Evolutionary conservation across 2,329 filamentous ascomycete species (phyloP), one percentile per base, ranked within the genome.

Genomic region (Beauveria rudraprayagi): DNA sequence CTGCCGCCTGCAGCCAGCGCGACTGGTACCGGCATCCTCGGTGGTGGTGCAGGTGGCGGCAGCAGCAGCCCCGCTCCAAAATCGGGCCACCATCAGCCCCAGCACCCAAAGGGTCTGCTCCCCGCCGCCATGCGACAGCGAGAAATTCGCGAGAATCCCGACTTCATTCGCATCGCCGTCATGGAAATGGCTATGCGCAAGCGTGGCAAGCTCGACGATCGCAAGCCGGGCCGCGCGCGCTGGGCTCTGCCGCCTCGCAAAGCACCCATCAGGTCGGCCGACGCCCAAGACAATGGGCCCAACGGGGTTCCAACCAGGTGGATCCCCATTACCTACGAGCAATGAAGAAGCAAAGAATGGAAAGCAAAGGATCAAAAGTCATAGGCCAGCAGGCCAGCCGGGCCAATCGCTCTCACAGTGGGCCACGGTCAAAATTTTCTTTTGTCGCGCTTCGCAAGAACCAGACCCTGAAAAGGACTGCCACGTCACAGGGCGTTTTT

Each of bases 151-250:
- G 86, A 89, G 70, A 89, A 89, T 66, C 80, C 85, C 46, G 85
- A 89, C 67, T 89, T 89, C 68, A 88, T 89, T 68, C 82, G 86
- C 66, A 83, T 89, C 60, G 86, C 86, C 41, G 86, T 89, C 56
- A 84, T 89, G 80, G 86, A 89, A 69, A 88, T 89, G 82, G 82
- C 85, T 14, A 89, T 89, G 86, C 82, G 86, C 61, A 83, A 81
- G 67, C 77, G 77, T 48, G 86, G 86, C 66, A 89, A 89, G 71
- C 76, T 89, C 56, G 84, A 87, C 66, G 83, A 86, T 66, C 81
- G 84, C 65, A 81, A 81, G 60, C 84, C 85, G n/a, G 86, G 86
- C 30, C 80, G 85, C 54, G 86, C 86, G n/a, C 80, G 83, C 52
- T 87, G 85, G 80, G 81, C 85, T 8, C 76, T 89, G n/a, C 85